These are phyloP conservation scores for Didymella keratinophila DNA, from an alignment of 2,329 filamentous ascomycete species.

Conservation along the genomic window DNA sequence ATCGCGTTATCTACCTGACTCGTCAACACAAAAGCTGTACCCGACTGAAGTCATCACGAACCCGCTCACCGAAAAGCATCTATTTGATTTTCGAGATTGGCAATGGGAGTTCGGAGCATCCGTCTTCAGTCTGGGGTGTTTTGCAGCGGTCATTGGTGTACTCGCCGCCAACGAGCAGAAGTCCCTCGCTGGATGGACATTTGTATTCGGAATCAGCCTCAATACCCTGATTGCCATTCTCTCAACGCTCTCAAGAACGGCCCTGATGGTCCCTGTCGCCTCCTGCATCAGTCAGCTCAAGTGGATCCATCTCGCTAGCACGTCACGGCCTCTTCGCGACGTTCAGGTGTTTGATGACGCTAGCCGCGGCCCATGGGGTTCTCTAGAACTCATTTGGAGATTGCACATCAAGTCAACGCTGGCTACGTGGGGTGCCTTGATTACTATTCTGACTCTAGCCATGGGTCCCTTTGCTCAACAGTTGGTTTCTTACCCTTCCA, in stretches of 20 bases:
- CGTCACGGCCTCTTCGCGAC: constrained; percentile 26
- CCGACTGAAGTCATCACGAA: neutral
- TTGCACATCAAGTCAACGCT: neutral
- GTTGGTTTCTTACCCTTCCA: constrained; percentile 2
- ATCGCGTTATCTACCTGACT: neutral
- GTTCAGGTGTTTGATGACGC: constrained; percentile 40
- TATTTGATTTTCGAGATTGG: constrained; percentile 10
- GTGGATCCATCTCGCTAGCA: constrained; percentile 32
- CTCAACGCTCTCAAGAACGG: constrained; percentile 31
- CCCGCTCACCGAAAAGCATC: neutral
- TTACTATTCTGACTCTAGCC: neutral
- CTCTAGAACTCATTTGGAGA: constrained; percentile 10
- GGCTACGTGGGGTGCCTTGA: neutral
- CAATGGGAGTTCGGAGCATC: constrained; percentile 20
- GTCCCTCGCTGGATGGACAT: constrained; percentile 12
- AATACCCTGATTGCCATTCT: constrained; percentile 22
- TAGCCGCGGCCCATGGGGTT: constrained; percentile 34
- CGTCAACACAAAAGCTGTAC: neutral
- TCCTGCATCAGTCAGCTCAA: constrained; percentile 44
- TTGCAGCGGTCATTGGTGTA: constrained; percentile 9
- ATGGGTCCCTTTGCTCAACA: constrained; percentile 11
- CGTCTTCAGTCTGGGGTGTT: constrained; percentile 9
- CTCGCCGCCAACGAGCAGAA: constrained; percentile 6
- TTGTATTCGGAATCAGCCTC: constrained; percentile 7
- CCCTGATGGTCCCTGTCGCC: constrained; percentile 37